Evolutionary conservation across 768 basidiomycete species (phyloP).

Genomic region (Pleurotus tuoliensis): DNA sequence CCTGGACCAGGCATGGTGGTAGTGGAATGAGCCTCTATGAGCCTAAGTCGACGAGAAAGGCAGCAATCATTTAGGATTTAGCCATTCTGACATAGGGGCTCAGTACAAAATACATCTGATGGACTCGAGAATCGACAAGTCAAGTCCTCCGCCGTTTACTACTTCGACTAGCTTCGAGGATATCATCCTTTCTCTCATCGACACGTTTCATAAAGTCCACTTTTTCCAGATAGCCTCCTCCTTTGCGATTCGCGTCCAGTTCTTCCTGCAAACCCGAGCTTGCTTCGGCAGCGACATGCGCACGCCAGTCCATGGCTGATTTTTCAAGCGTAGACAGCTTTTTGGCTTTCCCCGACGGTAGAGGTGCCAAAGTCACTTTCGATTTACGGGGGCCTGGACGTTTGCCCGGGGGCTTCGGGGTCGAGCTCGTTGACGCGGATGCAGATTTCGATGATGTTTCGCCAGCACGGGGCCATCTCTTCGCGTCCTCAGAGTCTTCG

Average conservation of each 20-base stretch:
- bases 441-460: conserved; percentile 6
- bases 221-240: conserved; percentile 81
- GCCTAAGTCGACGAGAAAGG: not conserved
- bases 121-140: not conserved
- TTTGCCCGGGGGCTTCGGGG: conserved; percentile 28
- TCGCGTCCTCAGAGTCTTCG: conserved; percentile 71
- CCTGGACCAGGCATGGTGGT: conserved; percentile 26
- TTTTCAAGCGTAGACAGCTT: conserved; percentile 84
- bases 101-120: not conserved
- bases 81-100: not conserved
- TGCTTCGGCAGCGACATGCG: conserved; percentile 49
- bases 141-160: conserved; percentile 45
- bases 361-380: conserved; percentile 48
- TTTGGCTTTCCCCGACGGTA: conserved; percentile 58
- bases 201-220: conserved; percentile 80
- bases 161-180: conserved; percentile 51
- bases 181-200: conserved; percentile 64
- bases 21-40: not conserved
- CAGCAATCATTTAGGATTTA: not conserved
- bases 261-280: conserved; percentile 54
- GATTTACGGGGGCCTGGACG: conserved; percentile 67
- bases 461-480: conserved; percentile 53
- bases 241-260: conserved; percentile 67
- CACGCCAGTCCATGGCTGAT: conserved; percentile 82
- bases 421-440: conserved; percentile 11